Base-by-base conservation (phyloP, 164 flowering plant genomes). In the Nymphaea colorata region DNA sequence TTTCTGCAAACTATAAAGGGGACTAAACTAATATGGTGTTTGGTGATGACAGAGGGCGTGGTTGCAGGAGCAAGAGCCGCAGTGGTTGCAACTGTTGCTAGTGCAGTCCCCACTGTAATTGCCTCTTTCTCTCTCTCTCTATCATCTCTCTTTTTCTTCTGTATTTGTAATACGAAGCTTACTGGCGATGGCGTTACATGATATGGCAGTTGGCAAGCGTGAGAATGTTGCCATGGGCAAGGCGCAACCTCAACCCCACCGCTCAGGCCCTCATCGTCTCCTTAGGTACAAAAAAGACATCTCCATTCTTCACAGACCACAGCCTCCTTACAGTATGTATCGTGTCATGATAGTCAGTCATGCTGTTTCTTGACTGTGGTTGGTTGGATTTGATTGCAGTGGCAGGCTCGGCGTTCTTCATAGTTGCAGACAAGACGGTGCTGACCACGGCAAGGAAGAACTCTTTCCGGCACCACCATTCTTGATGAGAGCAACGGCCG, bases 231-330 rank as follows among this genome's bases (percentile, higher is more conserved):
- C 96, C 95, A 41, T 92, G 98, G 98, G 98, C 96, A 36, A 90
- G 82, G 75, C 86, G 95, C 43, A 74, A 92, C 71, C 95, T 92
- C 43, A 92, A 92, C 72, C 90, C 70, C 79, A 85, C 95, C 59
- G 98, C 96, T 61, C 96, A 92, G 71, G 96, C 96, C 66, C 96
- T 92, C 71, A 86, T 92, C n/a, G 80, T 92, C 63, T 90, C 94
- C 17, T 85, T 91, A 71, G 93, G 97, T 91, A 10, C 8, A 51
- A 51, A n/a, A n/a, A 15, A 8, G 8, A 8, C 10, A 0, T 5
- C 57, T 51, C 57, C 14, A 3, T 15, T 51, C 14, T 8, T 51
- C 3, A 7, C 57, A 8, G 57, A 51, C 57, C 14, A 10, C 57
- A 7, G 12, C 14, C 14, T 51, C 36, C 36, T 25, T 25, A 25